Conservation (phyloP, 129 eudicot species). For the Gnaphalium uliginosum region DNA sequence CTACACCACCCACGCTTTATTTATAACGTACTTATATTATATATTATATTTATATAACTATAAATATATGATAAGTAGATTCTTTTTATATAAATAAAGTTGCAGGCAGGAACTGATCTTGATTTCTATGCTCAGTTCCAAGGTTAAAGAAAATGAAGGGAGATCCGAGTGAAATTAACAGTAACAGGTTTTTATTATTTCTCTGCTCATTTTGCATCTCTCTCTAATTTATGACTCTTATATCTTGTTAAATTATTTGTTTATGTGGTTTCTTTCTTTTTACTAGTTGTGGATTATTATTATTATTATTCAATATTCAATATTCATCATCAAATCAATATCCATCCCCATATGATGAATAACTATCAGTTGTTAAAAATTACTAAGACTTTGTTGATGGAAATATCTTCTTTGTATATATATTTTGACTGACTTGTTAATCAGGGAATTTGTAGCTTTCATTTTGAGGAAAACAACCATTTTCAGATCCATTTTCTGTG, state of each 20-base stretch:
- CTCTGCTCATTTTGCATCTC: not conserved
- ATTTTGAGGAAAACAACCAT: not conserved
- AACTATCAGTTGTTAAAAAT: no score
- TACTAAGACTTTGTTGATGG: not conserved
- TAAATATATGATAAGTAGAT: no score
- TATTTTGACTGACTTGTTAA: no score
- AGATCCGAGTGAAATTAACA: not conserved
- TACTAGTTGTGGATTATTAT: not conserved
- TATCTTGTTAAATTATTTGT: not conserved
- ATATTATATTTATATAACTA: no score
- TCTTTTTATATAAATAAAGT: not conserved
- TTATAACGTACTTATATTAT: no score
- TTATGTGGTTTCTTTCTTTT: no score
- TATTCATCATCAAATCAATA: not conserved
- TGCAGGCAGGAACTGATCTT: not conserved
- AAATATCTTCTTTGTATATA: not conserved
- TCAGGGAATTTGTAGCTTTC: not conserved
- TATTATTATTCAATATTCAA: no score
- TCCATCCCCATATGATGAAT: not conserved
- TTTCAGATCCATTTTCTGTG: not conserved
- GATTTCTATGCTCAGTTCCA: not conserved
- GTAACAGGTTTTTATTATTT: not conserved
- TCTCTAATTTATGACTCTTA: not conserved
- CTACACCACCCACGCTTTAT: constrained; percentile 93
- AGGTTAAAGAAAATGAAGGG: not conserved